Evolutionary conservation across 805 yeast species (phyloP), one percentile per base, ranked within the genome.

Genomic region (Candida broadrunensis): DNA sequence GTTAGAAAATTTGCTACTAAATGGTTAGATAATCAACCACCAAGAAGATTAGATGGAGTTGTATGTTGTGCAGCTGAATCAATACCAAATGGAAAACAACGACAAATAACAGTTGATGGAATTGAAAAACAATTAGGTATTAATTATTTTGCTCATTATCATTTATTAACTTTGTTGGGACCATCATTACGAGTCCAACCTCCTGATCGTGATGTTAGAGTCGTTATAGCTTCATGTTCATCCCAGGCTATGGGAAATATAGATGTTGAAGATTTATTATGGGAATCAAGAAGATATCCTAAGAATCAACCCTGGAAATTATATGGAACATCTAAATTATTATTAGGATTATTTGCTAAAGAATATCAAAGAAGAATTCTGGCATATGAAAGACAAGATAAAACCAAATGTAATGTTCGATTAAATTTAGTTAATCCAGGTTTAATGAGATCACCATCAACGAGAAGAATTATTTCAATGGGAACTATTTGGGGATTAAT

Each of bases 21-120:
- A 44, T 93, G 98, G 98, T 72, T 93, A 44, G 95, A 93, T 60
- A 89, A 86, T 55, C 68, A 81, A 24, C 95, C 97, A 2, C 93
- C 97, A 9, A 74, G 99, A 52, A 65, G 99, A 41, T 69, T 93
- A 34, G 99, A 93, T 62, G 95, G 95, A 42, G 77, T 93, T 21
- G 62, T 93, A 1, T 86, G 96, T 55, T 81, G 89, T 64, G 97
- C 97, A 2, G 90, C 87, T 6, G 90, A 88, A 39, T 72, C 81
- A 45, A 67, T 81, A 41, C 98, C 99, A 0, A 72, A 78, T 35
- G 82, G 85, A 16, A 65, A 64, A 17, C 67, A 72, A n/a, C 77
- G 97, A 42, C 77, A 75, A 44, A 72, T 81, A 8, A 78, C 93
- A 2, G 60, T 56, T 3, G 98, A 91, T 60, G 98, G 97, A 1